These are phyloP conservation scores for Phaffia rhodozyma DNA, from an alignment of 1,284 basidiomycete species.

Conservation along the genomic window DNA sequence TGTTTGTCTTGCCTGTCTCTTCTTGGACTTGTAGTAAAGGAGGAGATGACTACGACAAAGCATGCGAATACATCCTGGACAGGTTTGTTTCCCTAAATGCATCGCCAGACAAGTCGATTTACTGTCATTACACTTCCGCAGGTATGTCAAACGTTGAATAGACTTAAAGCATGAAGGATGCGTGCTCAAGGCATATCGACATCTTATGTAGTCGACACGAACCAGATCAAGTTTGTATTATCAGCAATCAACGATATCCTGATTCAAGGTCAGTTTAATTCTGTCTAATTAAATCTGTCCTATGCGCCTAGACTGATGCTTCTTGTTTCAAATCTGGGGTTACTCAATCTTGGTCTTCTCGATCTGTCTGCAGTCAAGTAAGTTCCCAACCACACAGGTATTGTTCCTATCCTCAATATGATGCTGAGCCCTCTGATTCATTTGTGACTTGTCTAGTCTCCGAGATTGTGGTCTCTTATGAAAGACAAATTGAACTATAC, in stretches of 20 bases:
- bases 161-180: no score
- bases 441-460: constrained; percentile 27
- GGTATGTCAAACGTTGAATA: no score
- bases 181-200: no score
- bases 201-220: constrained; percentile 35
- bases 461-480: constrained; percentile 37
- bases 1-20: no score
- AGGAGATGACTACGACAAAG: constrained; percentile 71
- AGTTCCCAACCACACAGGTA: constrained; percentile 32
- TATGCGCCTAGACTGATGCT: background rate
- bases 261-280: constrained; percentile 22
- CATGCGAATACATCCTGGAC: constrained; percentile 73
- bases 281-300: background rate
- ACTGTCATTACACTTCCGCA: constrained; percentile 38
- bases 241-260: constrained; percentile 44
- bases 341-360: constrained; percentile 19
- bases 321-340: background rate
- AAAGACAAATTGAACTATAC: constrained; percentile 20
- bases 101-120: constrained; percentile 46
- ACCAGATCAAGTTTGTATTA: constrained; percentile 44
- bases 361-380: constrained; percentile 24
- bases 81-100: constrained; percentile 79
- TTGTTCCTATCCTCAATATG: no score
- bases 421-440: no score
- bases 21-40: constrained; percentile 36